Evolutionary conservation across 1,284 basidiomycete species (phyloP), one percentile per base, ranked within the genome.

Genomic region (Meira miltonrushii): DNA sequence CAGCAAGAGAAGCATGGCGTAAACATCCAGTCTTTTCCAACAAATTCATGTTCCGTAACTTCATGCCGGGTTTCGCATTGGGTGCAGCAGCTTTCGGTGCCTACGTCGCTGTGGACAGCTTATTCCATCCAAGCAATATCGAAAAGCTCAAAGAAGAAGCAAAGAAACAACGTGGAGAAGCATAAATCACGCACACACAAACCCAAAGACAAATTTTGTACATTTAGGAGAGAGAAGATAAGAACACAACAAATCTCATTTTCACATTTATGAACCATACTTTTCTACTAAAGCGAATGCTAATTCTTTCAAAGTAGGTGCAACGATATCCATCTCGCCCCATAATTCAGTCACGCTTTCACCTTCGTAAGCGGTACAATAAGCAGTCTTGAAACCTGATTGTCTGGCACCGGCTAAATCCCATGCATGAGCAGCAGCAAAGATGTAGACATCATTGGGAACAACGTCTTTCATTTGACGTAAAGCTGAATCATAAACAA

Each of bases 21-120:
- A 76, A 75, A 62, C 75, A 78, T 61, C 74, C 74, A 17, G 61
- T 78, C 61, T 78, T 78, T 61, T 75, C 75, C 39, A 57, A 69
- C 50, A 62, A 71, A 47, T 76, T 67, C 68, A 68, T 71, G 48
- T 50, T 68, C 7, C 65, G 71, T 52, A 70, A 75, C 68, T 65
- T 77, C 56, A 69, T 75, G 55, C 75, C 75, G n/a, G 75, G 75
- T 33, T 69, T 78, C 49, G 70, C 66, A 13, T 52, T 78, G 21
- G 75, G 69, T 17, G 54, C 67, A 8, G 66, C 66, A 15, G 75
- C 75, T 5, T 78, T 78, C 47, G 59, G 49, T 17, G 60, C 68
- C 11, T 60, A 59, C 39, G 51, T 59, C 25, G 67, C 67, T 11
- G 52, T 68, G 10, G 72, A 74, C 52, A 58, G 58, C 3, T 54